Evolutionary conservation across 257 asterid species (phyloP).

Genomic region (Primulina huaijiensis): DNA sequence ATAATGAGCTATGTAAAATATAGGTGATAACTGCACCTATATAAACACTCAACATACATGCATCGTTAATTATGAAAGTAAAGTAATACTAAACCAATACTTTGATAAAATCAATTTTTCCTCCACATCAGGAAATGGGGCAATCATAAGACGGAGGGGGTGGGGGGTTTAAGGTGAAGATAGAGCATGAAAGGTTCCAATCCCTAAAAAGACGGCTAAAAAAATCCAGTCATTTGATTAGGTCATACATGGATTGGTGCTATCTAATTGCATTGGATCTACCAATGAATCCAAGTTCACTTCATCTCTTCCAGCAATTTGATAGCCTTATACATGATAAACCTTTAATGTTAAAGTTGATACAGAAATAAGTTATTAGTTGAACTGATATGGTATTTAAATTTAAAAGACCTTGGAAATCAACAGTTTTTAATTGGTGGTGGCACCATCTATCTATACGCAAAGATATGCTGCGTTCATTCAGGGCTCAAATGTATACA

Average conservation of each 20-base stretch:
- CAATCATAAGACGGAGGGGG: neutral
- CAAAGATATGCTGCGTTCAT: neutral
- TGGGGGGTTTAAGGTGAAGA: neutral
- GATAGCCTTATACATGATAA: neutral
- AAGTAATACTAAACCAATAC: neutral
- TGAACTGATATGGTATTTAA: no score
- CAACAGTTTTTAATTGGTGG: neutral
- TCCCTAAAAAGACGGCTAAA: neutral
- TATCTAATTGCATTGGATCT: neutral
- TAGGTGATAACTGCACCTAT: constrained; percentile 1
- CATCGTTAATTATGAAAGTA: neutral
- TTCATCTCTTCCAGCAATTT: neutral
- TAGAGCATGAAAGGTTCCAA: neutral
- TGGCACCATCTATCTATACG: neutral
- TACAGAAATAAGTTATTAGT: neutral
- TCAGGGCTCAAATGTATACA: neutral
- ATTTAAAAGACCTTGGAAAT: neutral
- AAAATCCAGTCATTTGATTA: constrained; percentile 7
- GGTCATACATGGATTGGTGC: neutral
- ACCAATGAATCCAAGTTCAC: neutral
- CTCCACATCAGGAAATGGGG: neutral
- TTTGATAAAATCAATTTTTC: neutral
- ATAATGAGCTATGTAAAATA: constrained; percentile 4
- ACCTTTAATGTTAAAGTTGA: neutral
- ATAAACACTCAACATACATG: neutral